A percentile compares a stretch with the other conserved stretches of the same genome.
Conservation (phyloP, 305 asterid species). For the Stenogyne calaminthoides region DNA sequence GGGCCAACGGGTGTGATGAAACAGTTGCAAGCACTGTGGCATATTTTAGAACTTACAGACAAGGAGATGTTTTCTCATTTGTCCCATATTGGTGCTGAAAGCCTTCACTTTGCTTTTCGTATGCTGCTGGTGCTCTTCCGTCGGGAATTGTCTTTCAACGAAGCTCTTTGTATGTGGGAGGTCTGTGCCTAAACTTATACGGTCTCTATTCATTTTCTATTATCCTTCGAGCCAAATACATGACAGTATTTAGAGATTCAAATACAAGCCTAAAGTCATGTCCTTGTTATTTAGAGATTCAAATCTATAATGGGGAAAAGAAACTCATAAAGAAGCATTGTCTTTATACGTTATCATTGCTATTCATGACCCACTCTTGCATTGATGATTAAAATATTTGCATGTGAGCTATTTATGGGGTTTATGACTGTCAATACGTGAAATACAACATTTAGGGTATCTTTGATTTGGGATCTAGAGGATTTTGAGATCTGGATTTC, state of each 20-base stretch:
- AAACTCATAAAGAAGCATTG: constrained; percentile 8
- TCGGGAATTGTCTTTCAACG: constrained; percentile 86
- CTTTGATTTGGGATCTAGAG: no score
- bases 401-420: background rate
- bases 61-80: constrained; percentile 86
- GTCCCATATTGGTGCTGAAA: constrained; percentile 91
- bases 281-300: background rate
- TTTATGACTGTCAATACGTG: background rate
- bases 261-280: background rate
- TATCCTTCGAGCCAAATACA: constrained; percentile 24
- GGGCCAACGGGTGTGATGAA: constrained; percentile 98
- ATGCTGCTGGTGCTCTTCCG: constrained; percentile 99
- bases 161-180: constrained; percentile 99
- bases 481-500: no score
- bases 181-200: constrained; percentile 54
- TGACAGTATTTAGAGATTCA: background rate
- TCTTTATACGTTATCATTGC: background rate
- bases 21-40: constrained; percentile 95
- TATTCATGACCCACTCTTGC: background rate
- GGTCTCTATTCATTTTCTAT: constrained; percentile 14
- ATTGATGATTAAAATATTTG: background rate
- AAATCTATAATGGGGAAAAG: background rate
- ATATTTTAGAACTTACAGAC: constrained; percentile 86
- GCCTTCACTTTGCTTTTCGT: constrained; percentile 97
- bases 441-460: background rate